phyloP scores from a whole-genome alignment of 495 filamentous ascomycete genomes.

The Trichoderma asperelloides region DNA sequence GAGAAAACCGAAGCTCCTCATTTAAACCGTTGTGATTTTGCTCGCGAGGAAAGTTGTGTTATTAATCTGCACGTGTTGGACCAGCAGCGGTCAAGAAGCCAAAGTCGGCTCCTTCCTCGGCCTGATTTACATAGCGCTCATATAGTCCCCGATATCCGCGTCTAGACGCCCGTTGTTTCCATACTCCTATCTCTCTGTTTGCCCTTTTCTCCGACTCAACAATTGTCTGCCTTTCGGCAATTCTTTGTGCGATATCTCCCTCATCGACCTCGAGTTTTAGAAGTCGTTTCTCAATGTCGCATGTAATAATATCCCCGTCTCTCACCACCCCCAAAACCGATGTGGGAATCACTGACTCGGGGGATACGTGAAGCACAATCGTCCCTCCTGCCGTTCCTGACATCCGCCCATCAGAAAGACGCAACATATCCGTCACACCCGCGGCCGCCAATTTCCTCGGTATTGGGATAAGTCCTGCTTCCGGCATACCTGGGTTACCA shows the following conservation, averaged over 20 bases:
- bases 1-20: no score
- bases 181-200: background rate
- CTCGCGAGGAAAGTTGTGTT: background rate
- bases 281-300: slow-evolving; percentile 37
- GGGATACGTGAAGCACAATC: slow-evolving; percentile 55
- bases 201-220: slow-evolving; percentile 27
- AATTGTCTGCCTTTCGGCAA: slow-evolving; percentile 16
- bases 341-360: slow-evolving; percentile 48
- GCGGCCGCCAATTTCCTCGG: slow-evolving; percentile 48
- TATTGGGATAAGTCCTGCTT: slow-evolving; percentile 56
- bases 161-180: slow-evolving; percentile 19
- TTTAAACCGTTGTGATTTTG: no score
- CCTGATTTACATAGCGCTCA: slow-evolving; percentile 54
- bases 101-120: slow-evolving; percentile 56
- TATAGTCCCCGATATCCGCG: slow-evolving; percentile 57
- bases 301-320: slow-evolving; percentile 49
- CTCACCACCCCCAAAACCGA: slow-evolving; percentile 50
- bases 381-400: slow-evolving; percentile 61
- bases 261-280: slow-evolving; percentile 42
- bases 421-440: slow-evolving; percentile 56
- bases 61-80: background rate
- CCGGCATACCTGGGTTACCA: slow-evolving; percentile 61
- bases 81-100: slow-evolving; percentile 50
- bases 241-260: slow-evolving; percentile 28
- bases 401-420: slow-evolving; percentile 59